phyloP scores from a whole-genome alignment of 164 flowering plant genomes.

The Aristolochia fimbriata region DNA sequence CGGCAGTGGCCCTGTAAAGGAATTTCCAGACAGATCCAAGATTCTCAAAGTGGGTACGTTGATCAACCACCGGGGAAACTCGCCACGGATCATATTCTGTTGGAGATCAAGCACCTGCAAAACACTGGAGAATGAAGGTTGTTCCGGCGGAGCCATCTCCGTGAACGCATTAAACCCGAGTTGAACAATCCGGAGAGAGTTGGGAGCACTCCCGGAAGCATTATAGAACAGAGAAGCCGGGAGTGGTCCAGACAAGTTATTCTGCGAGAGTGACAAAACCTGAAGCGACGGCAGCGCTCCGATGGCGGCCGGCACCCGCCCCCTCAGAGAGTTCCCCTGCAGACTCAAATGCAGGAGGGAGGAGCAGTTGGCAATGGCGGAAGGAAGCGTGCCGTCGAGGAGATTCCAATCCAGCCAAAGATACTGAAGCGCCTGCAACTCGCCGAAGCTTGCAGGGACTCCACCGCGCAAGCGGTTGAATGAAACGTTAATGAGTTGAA shows the following conservation, averaged over 20 bases:
- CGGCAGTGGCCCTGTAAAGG: slow-evolving; percentile 42
- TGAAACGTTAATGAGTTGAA: slow-evolving; percentile 57
- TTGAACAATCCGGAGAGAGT: slow-evolving; percentile 39
- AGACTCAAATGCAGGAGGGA: slow-evolving; percentile 61
- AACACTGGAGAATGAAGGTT: slow-evolving; percentile 19
- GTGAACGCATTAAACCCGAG: slow-evolving; percentile 68
- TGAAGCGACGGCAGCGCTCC: slow-evolving; percentile 49
- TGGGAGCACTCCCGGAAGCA: slow-evolving; percentile 28
- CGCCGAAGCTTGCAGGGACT: slow-evolving; percentile 62
- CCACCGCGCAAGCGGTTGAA: slow-evolving; percentile 51
- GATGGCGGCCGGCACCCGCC: slow-evolving; percentile 54
- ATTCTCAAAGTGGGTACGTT: slow-evolving; percentile 24
- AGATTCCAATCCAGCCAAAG: slow-evolving; percentile 60
- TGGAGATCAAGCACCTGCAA: slow-evolving; percentile 57
- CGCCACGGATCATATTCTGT: slow-evolving; percentile 39
- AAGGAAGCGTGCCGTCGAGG: slow-evolving; percentile 64
- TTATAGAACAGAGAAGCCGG: slow-evolving; percentile 41
- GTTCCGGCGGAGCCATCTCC: slow-evolving; percentile 30
- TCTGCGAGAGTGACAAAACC: slow-evolving; percentile 53
- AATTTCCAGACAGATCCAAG: slow-evolving; percentile 44
- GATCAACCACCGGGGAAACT: slow-evolving; percentile 53
- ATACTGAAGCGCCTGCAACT: slow-evolving; percentile 43
- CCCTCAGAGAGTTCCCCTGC: slow-evolving; percentile 46
- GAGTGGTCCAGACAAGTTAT: slow-evolving; percentile 51
- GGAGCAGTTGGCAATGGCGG: slow-evolving; percentile 70